Evolutionary conservation across 2,329 filamentous ascomycete genomes (phyloP).

Genomic region (Aspergillus transmontanensis): DNA sequence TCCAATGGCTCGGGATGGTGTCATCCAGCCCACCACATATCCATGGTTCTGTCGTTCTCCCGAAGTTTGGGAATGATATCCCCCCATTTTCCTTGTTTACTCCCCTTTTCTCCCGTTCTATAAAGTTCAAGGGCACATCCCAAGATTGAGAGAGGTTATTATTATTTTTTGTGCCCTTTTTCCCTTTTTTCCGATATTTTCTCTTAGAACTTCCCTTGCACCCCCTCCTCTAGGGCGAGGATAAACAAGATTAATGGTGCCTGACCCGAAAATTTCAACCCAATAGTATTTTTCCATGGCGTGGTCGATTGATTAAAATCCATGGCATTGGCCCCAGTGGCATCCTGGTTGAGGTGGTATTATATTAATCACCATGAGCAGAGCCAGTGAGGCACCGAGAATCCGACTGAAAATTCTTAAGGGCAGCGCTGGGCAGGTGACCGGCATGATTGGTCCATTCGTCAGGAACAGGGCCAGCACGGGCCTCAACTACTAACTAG

Average conservation of each 20-base stretch:
- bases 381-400: not conserved
- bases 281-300: not conserved
- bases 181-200: not conserved
- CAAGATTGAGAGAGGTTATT: not conserved
- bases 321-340: not conserved
- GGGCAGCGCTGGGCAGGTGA: not conserved
- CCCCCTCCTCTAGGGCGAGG: not conserved
- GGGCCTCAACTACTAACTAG: not conserved
- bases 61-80: conserved; percentile 2
- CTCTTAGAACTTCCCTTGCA: not conserved
- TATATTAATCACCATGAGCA: not conserved
- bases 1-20: not conserved
- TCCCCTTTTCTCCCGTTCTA: not conserved
- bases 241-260: not conserved
- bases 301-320: not conserved
- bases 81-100: not conserved
- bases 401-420: not conserved
- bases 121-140: not conserved
- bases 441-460: not conserved
- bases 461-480: not conserved
- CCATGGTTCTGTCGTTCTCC: conserved; percentile 2
- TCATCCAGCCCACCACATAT: not conserved
- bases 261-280: not conserved
- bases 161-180: not conserved
- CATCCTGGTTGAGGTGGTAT: not conserved